phyloP scores from a whole-genome alignment of 257 asterid genomes.

The Przewalskia tangutica region DNA sequence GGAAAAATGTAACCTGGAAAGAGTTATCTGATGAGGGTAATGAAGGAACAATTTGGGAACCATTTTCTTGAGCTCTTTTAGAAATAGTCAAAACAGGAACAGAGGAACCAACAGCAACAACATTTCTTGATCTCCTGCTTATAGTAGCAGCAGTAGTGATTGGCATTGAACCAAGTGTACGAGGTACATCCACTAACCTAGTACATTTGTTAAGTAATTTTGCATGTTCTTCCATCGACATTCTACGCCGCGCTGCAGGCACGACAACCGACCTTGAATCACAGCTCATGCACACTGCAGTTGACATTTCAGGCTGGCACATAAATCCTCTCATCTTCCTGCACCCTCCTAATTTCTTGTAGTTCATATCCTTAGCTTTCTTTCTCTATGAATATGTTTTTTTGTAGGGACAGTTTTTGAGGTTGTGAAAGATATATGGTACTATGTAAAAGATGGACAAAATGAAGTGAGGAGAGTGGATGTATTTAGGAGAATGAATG shows the following conservation, averaged over 20 bases:
- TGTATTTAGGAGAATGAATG: neutral
- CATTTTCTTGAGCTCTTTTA: conserved; percentile 9
- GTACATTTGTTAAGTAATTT: conserved; percentile 11
- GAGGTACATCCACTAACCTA: conserved; percentile 20
- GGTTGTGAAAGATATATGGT: neutral
- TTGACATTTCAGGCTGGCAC: conserved; percentile 44
- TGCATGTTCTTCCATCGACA: conserved; percentile 9
- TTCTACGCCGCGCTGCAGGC: conserved; percentile 9
- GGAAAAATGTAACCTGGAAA: conserved; percentile 28
- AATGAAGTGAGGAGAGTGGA: neutral
- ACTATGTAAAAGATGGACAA: neutral
- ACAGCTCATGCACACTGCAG: conserved; percentile 49
- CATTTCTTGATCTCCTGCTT: conserved; percentile 10
- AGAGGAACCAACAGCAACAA: conserved; percentile 2
- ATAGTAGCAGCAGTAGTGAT: neutral
- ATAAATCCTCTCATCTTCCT: conserved; percentile 57
- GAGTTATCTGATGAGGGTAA: conserved; percentile 17
- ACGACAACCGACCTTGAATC: conserved; percentile 29
- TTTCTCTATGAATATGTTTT: neutral
- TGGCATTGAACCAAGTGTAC: neutral
- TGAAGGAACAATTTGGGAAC: conserved; percentile 20
- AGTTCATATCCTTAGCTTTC: neutral
- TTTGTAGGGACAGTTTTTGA: neutral
- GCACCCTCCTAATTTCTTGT: conserved; percentile 23
- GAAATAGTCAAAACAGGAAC: conserved; percentile 1